Evolutionary conservation across 2,329 filamentous ascomycete species (phyloP).

Genomic region (Alternaria incomplexa): DNA sequence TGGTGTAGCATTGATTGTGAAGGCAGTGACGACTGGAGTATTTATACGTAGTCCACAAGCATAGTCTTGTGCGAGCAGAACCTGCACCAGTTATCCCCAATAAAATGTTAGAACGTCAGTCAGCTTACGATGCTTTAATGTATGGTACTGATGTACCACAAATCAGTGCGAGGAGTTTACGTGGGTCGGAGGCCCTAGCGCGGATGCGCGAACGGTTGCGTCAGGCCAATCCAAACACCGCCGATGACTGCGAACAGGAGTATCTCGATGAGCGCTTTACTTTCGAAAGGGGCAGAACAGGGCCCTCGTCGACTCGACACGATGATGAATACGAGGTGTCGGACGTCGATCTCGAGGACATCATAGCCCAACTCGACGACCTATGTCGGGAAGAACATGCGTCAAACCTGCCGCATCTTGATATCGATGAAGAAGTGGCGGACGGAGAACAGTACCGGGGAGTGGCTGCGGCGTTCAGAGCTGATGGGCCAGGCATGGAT

Average conservation of each 20-base stretch:
- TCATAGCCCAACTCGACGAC: neutral
- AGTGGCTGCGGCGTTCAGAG: neutral
- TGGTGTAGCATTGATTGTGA: neutral
- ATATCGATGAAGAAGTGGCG: neutral
- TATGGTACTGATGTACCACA: neutral
- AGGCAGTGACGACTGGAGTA: neutral
- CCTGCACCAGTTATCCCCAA: neutral
- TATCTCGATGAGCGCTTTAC: neutral
- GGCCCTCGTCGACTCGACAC: neutral
- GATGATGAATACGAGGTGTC: neutral
- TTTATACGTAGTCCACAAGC: neutral
- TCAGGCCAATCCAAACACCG: neutral
- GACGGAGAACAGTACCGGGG: neutral
- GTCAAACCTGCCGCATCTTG: neutral
- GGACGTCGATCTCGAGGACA: neutral
- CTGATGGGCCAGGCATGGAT: constrained; percentile 7
- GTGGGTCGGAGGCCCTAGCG: neutral
- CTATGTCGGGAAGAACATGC: neutral
- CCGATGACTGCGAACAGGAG: neutral
- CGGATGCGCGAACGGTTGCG: neutral
- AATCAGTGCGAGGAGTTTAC: neutral
- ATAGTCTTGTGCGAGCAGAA: neutral
- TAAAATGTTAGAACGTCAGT: neutral
- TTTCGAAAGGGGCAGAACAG: neutral
- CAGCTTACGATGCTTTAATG: neutral